phyloP scores from a whole-genome alignment of 495 filamentous ascomycete species.

The Penicillium alfredii region DNA sequence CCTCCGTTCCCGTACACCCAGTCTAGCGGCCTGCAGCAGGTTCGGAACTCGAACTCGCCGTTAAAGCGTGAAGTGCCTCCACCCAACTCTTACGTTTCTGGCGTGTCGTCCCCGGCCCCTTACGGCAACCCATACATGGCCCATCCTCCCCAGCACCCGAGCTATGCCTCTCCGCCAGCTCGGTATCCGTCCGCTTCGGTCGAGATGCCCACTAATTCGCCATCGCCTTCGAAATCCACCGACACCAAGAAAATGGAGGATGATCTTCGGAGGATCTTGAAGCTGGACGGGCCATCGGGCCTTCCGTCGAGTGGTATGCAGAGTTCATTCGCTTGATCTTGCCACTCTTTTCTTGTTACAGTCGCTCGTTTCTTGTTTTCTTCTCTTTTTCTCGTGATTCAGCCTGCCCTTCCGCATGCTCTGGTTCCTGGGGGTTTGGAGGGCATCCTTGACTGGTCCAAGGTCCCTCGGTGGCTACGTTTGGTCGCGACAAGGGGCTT shows the following conservation, averaged over 20 bases:
- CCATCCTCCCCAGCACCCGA: slow-evolving; percentile 7
- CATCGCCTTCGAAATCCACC: slow-evolving; percentile 21
- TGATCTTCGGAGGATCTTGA: slow-evolving; percentile 49
- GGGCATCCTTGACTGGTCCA: slow-evolving; percentile 20
- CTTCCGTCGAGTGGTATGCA: slow-evolving; percentile 30
- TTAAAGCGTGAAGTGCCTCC: slow-evolving; percentile 23
- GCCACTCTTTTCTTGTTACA: background rate
- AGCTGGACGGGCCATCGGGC: slow-evolving; percentile 34
- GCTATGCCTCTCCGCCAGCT: slow-evolving; percentile 19
- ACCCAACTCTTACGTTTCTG: slow-evolving; percentile 10
- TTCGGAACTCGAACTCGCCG: slow-evolving; percentile 18
- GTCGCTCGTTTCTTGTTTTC: slow-evolving; percentile 1
- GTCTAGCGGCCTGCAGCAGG: slow-evolving; percentile 12
- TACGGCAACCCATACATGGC: slow-evolving; percentile 6
- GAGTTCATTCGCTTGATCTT: slow-evolving; percentile 33
- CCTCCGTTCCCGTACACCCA: slow-evolving; percentile 11
- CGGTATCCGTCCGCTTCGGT: slow-evolving; percentile 22
- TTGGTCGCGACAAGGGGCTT: slow-evolving; percentile 11
- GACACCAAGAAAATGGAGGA: slow-evolving; percentile 49
- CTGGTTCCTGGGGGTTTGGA: slow-evolving; percentile 14
- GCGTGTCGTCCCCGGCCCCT: slow-evolving; percentile 5
- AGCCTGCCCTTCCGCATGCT: slow-evolving; percentile 9
- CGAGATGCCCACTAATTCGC: slow-evolving; percentile 17
- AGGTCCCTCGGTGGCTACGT: slow-evolving; percentile 16
- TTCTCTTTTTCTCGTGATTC: slow-evolving; percentile 3